Evolutionary conservation across 2,329 filamentous ascomycete genomes (phyloP).

Genomic region (Hypoxylon sp.): DNA sequence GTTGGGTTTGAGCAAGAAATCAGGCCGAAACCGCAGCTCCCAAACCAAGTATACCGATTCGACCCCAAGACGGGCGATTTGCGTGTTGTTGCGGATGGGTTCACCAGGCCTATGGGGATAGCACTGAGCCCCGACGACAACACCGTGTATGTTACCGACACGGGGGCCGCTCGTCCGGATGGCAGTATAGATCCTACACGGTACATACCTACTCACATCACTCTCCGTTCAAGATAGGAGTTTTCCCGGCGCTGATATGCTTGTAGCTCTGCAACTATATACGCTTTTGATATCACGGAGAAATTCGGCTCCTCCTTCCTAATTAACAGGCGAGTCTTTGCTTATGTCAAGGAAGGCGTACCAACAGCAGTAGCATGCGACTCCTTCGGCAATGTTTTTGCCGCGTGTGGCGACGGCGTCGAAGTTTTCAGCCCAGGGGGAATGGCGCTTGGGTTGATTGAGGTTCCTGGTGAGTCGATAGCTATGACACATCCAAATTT

Average conservation of each 20-base stretch:
- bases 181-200: conserved; percentile 49
- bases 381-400: conserved; percentile 59
- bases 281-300: conserved; percentile 61
- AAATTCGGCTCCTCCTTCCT: conserved; percentile 57
- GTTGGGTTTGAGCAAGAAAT: conserved; percentile 61
- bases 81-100: conserved; percentile 61
- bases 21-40: conserved; percentile 58
- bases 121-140: conserved; percentile 55
- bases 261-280: conserved; percentile 55
- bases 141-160: conserved; percentile 60
- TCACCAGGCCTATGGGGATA: conserved; percentile 59
- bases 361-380: conserved; percentile 60
- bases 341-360: conserved; percentile 60
- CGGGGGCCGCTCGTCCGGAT: conserved; percentile 49
- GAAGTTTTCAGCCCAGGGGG: conserved; percentile 62
- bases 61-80: conserved; percentile 56
- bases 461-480: conserved; percentile 51
- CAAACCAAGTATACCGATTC: conserved; percentile 63
- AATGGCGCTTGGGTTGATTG: conserved; percentile 58
- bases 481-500: neutral
- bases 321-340: conserved; percentile 64
- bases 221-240: neutral
- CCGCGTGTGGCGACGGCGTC: conserved; percentile 62
- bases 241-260: conserved; percentile 7
- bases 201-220: conserved; percentile 39